Percentiles rank a stretch among this genome's conserved stretches.
phyloP scores from a whole-genome alignment of 306 rosid species.

The Macrotyloma uniflorum region DNA sequence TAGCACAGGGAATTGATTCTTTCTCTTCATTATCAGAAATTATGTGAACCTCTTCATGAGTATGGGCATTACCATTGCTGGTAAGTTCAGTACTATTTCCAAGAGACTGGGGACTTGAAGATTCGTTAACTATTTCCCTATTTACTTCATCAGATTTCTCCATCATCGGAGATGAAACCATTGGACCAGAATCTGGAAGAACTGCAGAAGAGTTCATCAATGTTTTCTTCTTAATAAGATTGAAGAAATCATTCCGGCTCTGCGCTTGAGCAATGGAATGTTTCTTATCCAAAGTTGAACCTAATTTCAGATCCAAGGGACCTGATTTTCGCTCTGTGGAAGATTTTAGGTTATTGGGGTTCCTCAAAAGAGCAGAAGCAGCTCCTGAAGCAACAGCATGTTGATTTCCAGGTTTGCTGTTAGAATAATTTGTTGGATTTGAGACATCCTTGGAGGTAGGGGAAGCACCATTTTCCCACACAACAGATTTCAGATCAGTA shows the following conservation, averaged over 20 bases:
- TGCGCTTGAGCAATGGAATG: conserved; percentile 79
- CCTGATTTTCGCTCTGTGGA: conserved; percentile 65
- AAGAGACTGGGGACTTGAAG: conserved; percentile 54
- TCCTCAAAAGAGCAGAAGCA: conserved; percentile 64
- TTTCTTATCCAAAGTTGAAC: conserved; percentile 76
- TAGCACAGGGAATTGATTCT: conserved; percentile 46
- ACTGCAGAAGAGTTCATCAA: conserved; percentile 54
- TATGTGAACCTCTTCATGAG: conserved; percentile 50
- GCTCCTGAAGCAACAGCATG: conserved; percentile 61
- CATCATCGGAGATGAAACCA: conserved; percentile 54
- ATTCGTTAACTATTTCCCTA: conserved; percentile 49
- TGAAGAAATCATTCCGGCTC: conserved; percentile 96
- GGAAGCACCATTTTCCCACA: conserved; percentile 79
- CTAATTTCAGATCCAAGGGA: conserved; percentile 72
- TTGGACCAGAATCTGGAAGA: conserved; percentile 57
- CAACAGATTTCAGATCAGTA: conserved; percentile 81
- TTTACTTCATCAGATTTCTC: conserved; percentile 67
- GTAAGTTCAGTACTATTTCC: conserved; percentile 62
- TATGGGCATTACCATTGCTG: conserved; percentile 60
- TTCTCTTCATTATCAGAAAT: conserved; percentile 53
- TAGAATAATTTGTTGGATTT: conserved; percentile 63
- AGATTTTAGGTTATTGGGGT: conserved; percentile 62
- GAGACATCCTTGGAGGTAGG: conserved; percentile 72
- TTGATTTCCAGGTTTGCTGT: conserved; percentile 61
- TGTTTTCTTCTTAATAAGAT: conserved; percentile 80